phyloP scores from a whole-genome alignment of 139 green algal species.

The Asterochloris sp. region DNA sequence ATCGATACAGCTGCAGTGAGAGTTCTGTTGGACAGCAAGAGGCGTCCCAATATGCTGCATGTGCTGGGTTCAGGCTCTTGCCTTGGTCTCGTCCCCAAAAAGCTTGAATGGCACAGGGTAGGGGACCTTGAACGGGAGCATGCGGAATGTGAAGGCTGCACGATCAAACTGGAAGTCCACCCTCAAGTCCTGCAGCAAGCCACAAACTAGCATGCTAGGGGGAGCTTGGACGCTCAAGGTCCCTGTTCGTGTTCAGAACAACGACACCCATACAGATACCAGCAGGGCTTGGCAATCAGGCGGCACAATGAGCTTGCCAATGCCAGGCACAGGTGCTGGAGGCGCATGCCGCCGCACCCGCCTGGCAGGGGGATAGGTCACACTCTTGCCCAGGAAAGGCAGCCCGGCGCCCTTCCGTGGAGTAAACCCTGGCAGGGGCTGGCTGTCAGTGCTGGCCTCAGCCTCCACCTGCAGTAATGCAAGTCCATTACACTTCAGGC shows the following conservation, averaged over 20 bases:
- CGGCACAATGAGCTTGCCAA: no score
- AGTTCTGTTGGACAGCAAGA: no score
- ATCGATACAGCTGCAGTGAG: no score
- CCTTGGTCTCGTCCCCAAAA: slow-evolving; percentile 92
- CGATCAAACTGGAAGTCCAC: slow-evolving; percentile 88
- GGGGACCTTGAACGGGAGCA: slow-evolving; percentile 82
- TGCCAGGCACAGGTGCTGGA: neutral
- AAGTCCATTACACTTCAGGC: no score
- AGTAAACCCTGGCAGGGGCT: slow-evolving; percentile 66
- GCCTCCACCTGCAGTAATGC: slow-evolving; percentile 63
- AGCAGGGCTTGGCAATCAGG: no score
- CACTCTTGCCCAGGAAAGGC: slow-evolving; percentile 75
- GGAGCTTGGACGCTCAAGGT: no score
- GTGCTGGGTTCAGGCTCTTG: slow-evolving; percentile 7
- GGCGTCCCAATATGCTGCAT: no score
- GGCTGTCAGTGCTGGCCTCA: slow-evolving; percentile 61
- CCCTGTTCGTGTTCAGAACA: no score
- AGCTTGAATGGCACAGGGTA: slow-evolving; percentile 97
- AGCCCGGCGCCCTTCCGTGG: slow-evolving; percentile 59
- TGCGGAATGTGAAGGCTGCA: slow-evolving; percentile 83
- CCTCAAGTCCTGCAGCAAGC: slow-evolving; percentile 41
- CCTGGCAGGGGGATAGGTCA: slow-evolving; percentile 38
- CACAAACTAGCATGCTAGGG: neutral
- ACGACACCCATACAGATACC: no score
- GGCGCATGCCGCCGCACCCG: neutral